A percentile compares a stretch with the other conserved stretches of the same genome.
Conservation (phyloP, 2,329 filamentous ascomycete genomes). For the Fusarium citri region DNA sequence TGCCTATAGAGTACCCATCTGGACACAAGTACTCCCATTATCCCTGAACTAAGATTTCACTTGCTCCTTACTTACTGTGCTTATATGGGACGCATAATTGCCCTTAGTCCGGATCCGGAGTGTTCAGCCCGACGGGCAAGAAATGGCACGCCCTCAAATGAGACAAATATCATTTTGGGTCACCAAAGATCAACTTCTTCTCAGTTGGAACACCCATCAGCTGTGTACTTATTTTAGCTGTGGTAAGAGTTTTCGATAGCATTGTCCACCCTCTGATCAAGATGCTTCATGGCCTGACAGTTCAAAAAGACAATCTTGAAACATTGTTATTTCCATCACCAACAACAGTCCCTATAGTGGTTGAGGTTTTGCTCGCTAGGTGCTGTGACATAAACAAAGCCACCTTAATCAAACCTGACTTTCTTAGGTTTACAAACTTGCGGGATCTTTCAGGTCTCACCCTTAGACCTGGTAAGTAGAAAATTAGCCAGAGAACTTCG, state of each 20-base stretch:
- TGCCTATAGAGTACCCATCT: too few relatives aligned
- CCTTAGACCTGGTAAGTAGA: too few relatives aligned
- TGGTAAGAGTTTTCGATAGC: not conserved
- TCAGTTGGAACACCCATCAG: not conserved
- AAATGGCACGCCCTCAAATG: not conserved
- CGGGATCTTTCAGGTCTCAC: too few relatives aligned
- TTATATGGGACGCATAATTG: not conserved
- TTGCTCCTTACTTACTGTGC: too few relatives aligned
- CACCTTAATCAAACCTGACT: too few relatives aligned
- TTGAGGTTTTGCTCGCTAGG: too few relatives aligned
- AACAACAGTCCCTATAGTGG: too few relatives aligned
- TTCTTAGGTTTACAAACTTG: too few relatives aligned
- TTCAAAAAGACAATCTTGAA: conserved; percentile 1
- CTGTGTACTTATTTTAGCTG: conserved; percentile 1
- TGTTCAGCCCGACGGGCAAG: not conserved
- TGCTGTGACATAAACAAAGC: too few relatives aligned
- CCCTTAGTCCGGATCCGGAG: not conserved
- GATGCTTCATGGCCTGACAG: not conserved
- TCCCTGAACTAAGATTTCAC: too few relatives aligned
- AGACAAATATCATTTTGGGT: not conserved
- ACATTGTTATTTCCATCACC: not conserved
- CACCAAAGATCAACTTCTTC: not conserved
- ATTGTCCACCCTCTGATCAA: conserved; percentile 5
- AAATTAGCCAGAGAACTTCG: too few relatives aligned
- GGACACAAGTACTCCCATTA: too few relatives aligned